Percentiles rank a stretch among this genome's conserved stretches.
Evolutionary conservation across 2,329 filamentous ascomycete species (phyloP).

Genomic region (Zymoseptoria passerinii): DNA sequence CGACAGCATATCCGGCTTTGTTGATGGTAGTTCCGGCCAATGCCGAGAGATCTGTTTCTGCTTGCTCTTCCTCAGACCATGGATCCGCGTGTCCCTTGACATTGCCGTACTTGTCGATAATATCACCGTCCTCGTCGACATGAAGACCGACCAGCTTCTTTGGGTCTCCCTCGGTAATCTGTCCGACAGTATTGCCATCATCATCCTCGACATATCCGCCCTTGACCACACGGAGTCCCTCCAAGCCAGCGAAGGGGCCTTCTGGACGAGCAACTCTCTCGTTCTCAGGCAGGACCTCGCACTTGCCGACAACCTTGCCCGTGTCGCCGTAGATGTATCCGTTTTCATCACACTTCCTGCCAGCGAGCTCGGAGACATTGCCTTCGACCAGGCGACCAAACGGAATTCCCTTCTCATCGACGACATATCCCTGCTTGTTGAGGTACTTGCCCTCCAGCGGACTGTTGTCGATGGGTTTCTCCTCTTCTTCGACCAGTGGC

Average conservation of each 20-base stretch:
- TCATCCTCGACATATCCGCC: slow-evolving; percentile 67
- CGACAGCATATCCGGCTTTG: slow-evolving; percentile 55
- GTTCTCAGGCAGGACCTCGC: slow-evolving; percentile 50
- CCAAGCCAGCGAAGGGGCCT: slow-evolving; percentile 61
- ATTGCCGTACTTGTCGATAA: slow-evolving; percentile 65
- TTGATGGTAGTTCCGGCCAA: slow-evolving; percentile 56
- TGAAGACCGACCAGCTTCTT: slow-evolving; percentile 64
- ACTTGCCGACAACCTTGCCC: slow-evolving; percentile 49
- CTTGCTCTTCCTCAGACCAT: slow-evolving; percentile 43
- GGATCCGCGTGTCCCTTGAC: slow-evolving; percentile 54
- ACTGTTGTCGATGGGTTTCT: slow-evolving; percentile 41
- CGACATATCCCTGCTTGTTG: slow-evolving; percentile 54
- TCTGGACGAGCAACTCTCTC: slow-evolving; percentile 51
- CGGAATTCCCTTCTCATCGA: slow-evolving; percentile 46
- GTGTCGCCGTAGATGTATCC: slow-evolving; percentile 50
- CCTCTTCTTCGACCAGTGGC: slow-evolving; percentile 40
- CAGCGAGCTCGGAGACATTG: slow-evolving; percentile 49
- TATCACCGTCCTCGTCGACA: slow-evolving; percentile 77
- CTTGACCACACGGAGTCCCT: slow-evolving; percentile 57
- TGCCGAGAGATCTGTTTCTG: slow-evolving; percentile 48
- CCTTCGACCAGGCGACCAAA: slow-evolving; percentile 50
- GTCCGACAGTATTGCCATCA: slow-evolving; percentile 69
- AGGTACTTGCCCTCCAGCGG: slow-evolving; percentile 45
- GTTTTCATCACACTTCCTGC: slow-evolving; percentile 48
- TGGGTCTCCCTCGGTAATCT: slow-evolving; percentile 60